Percentiles rank a stretch among this genome's conserved stretches.
Conservation (phyloP, 441 rosid species). For the Melastoma candidum region DNA sequence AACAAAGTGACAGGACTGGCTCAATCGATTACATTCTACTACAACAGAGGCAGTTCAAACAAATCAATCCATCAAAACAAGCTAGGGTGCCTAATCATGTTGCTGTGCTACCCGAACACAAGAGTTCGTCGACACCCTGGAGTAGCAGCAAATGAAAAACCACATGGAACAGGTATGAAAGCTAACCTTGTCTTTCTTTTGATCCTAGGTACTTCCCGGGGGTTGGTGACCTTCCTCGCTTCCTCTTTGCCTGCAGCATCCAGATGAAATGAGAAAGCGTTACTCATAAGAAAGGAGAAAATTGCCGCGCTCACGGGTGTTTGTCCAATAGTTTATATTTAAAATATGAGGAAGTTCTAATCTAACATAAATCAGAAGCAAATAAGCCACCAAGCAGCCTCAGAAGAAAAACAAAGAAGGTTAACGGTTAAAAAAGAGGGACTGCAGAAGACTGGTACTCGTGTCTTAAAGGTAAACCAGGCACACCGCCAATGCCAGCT, state of each 20-base stretch:
- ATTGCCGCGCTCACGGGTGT: neutral
- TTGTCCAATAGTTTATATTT: neutral
- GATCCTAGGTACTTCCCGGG: conserved; percentile 36
- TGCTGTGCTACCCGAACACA: too few relatives aligned
- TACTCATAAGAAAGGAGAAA: neutral
- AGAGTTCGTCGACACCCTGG: too few relatives aligned
- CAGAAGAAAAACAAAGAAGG: conserved; percentile 13
- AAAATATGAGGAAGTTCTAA: neutral
- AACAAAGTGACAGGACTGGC: too few relatives aligned
- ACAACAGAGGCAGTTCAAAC: too few relatives aligned
- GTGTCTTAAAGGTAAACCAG: conserved; percentile 20
- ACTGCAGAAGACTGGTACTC: conserved; percentile 11
- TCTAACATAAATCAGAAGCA: too few relatives aligned
- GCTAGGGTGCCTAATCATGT: too few relatives aligned
- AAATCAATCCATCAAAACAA: too few relatives aligned
- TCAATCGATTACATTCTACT: too few relatives aligned
- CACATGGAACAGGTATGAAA: neutral
- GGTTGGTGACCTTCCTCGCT: conserved; percentile 37
- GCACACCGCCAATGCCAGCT: conserved; percentile 22
- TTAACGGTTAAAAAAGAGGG: conserved; percentile 9
- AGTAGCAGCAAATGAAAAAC: too few relatives aligned
- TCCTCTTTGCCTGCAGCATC: conserved; percentile 30
- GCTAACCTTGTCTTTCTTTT: conserved; percentile 35
- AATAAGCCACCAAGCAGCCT: conserved; percentile 1
- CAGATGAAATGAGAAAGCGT: neutral